Evolutionary conservation across 371 early-diverging fungal genomes (phyloP).

Genomic region (Mucor saturninus): DNA sequence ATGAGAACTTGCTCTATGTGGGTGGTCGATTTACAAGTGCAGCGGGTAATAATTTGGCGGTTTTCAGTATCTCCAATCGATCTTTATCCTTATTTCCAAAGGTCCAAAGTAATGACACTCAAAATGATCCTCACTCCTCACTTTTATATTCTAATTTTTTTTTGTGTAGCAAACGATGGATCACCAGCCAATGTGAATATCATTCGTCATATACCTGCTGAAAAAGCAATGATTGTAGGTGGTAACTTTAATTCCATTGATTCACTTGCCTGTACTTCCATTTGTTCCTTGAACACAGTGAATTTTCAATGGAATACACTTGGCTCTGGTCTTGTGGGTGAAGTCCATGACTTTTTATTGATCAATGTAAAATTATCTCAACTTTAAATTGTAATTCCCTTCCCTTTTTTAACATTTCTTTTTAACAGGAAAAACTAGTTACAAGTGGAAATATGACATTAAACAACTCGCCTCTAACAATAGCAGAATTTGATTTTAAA

Average conservation of each 20-base stretch:
- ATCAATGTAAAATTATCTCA: slow-evolving; percentile 31
- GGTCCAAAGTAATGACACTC: slow-evolving; percentile 18
- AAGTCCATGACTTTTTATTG: slow-evolving; percentile 56
- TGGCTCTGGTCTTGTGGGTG: slow-evolving; percentile 45
- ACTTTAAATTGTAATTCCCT: not conserved
- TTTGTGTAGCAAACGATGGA: slow-evolving; percentile 30
- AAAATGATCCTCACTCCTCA: too few species aligned
- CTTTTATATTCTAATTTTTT: too few species aligned
- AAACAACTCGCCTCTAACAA: slow-evolving; percentile 39
- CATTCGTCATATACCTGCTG: slow-evolving; percentile 39
- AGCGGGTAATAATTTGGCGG: slow-evolving; percentile 33
- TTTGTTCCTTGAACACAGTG: slow-evolving; percentile 46
- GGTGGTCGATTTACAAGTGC: slow-evolving; percentile 50
- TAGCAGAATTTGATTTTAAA: slow-evolving; percentile 57
- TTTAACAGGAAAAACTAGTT: slow-evolving; percentile 23
- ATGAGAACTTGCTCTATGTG: slow-evolving; percentile 50
- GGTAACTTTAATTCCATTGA: slow-evolving; percentile 64
- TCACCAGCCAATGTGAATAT: slow-evolving; percentile 44
- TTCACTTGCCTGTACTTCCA: slow-evolving; percentile 41
- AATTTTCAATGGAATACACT: slow-evolving; percentile 50
- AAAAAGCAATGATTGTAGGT: slow-evolving; percentile 46
- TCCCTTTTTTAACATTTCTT: not conserved
- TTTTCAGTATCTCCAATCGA: slow-evolving; percentile 31
- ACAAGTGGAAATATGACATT: slow-evolving; percentile 58
- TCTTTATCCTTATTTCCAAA: slow-evolving; percentile 23